A percentile compares a stretch with the other conserved stretches of the same genome.
phyloP scores from a whole-genome alignment of 805 yeast genomes.

The Torulaspora microellipsoides region DNA sequence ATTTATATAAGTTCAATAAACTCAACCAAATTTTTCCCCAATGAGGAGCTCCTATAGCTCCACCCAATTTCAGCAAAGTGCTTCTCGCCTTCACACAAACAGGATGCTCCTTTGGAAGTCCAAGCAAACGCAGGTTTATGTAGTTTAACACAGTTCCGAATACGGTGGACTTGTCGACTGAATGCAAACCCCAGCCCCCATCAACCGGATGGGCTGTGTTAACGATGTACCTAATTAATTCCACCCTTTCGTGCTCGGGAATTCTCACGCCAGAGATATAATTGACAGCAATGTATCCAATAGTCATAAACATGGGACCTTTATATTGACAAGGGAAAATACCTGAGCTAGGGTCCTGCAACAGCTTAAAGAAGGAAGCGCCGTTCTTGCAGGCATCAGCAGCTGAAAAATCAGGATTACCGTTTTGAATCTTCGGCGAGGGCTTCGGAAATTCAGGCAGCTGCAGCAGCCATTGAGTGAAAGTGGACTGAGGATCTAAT shows the following conservation, averaged over 20 bases:
- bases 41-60: conserved; percentile 87
- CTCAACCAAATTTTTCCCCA: conserved; percentile 98
- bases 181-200: conserved; percentile 99
- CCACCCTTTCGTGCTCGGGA: conserved; percentile 59
- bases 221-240: conserved; percentile 79
- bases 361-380: conserved; percentile 56
- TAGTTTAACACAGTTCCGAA: conserved; percentile 92
- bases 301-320: conserved; percentile 97
- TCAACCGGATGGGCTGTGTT: conserved; percentile 94
- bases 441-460: conserved; percentile 39
- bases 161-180: conserved; percentile 88
- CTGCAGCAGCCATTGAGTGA: conserved; percentile 52
- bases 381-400: conserved; percentile 66
- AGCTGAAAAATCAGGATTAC: conserved; percentile 37
- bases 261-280: conserved; percentile 68
- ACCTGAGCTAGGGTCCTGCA: conserved; percentile 81
- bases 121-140: conserved; percentile 73
- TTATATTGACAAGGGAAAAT: conserved; percentile 88
- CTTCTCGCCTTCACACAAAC: conserved; percentile 72
- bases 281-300: conserved; percentile 75
- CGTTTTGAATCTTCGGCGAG: conserved; percentile 29
- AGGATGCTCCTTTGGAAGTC: conserved; percentile 67
- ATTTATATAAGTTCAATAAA: conserved; percentile 69
- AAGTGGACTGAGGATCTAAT: conserved; percentile 48
- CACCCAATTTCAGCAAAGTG: conserved; percentile 71